phyloP scores from a whole-genome alignment of 352 stramenopile genomes.

The Phytophthora constricta region DNA sequence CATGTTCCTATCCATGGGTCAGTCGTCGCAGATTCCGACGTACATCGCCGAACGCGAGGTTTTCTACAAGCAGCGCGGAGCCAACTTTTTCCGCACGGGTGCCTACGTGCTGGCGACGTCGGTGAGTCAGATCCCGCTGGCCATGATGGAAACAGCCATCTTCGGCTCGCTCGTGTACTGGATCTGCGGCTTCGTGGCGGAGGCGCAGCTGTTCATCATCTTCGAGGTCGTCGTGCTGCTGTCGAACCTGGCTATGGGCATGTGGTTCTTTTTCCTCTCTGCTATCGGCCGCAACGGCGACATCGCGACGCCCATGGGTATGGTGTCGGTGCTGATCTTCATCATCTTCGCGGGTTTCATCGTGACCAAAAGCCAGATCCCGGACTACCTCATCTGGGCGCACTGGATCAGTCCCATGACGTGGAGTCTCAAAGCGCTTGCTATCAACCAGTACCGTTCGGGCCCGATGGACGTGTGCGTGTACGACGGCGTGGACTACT shows the following conservation, averaged over 20 bases:
- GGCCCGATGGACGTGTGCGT: conserved; percentile 40
- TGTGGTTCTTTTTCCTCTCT: conserved; percentile 38
- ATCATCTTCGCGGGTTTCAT: conserved; percentile 49
- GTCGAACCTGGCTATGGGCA: conserved; percentile 51
- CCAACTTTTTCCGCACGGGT: conserved; percentile 78
- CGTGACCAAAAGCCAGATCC: conserved; percentile 48
- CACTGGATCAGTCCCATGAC: conserved; percentile 69
- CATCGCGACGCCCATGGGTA: conserved; percentile 48
- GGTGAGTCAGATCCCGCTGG: conserved; percentile 42
- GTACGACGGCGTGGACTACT: conserved; percentile 30
- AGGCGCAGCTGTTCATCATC: conserved; percentile 37
- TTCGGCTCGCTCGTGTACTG: conserved; percentile 88
- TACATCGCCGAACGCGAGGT: not conserved
- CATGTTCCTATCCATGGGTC: conserved; percentile 80
- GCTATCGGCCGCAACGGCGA: conserved; percentile 28
- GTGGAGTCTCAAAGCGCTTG: conserved; percentile 52
- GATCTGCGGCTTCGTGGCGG: conserved; percentile 66
- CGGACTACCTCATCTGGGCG: conserved; percentile 56
- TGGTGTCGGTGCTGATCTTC: conserved; percentile 52
- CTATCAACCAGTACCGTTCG: conserved; percentile 55
- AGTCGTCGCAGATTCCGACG: conserved; percentile 62
- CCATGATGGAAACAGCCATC: conserved; percentile 63
- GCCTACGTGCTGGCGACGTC: conserved; percentile 68
- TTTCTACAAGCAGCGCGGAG: conserved; percentile 65
- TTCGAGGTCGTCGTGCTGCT: conserved; percentile 53